Conservation (phyloP, 192 early-diverging fungal species). For the Phycomyces blakesleeanus region DNA sequence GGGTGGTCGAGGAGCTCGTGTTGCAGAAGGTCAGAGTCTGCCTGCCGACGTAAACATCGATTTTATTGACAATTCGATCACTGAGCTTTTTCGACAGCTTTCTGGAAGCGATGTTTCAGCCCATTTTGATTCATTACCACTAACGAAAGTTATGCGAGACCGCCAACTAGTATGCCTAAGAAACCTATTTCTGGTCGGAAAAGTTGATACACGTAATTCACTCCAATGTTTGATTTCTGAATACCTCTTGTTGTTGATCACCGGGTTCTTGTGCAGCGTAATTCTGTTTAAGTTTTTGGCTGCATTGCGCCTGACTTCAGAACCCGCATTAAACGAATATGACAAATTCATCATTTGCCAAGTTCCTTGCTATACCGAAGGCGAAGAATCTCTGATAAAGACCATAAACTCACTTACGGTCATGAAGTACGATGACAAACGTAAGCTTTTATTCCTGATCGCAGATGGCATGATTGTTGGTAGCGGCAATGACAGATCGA, state of each 20-base stretch:
- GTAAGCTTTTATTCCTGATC: slow-evolving; percentile 74
- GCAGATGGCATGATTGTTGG: slow-evolving; percentile 82
- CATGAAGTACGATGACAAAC: slow-evolving; percentile 79
- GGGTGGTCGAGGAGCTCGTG: slow-evolving; percentile 41
- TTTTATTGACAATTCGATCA: slow-evolving; percentile 60
- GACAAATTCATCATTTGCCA: slow-evolving; percentile 78
- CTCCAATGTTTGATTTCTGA: slow-evolving; percentile 76
- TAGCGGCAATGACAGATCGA: slow-evolving; percentile 77
- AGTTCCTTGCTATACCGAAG: slow-evolving; percentile 83
- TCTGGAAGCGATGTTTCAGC: slow-evolving; percentile 63
- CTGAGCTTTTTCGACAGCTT: slow-evolving; percentile 58
- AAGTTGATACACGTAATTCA: slow-evolving; percentile 79
- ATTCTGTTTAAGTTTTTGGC: slow-evolving; percentile 95
- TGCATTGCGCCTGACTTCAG: slow-evolving; percentile 79
- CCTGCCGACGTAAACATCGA: slow-evolving; percentile 41
- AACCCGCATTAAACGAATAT: slow-evolving; percentile 37
- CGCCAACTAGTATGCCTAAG: slow-evolving; percentile 73
- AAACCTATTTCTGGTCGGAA: slow-evolving; percentile 83
- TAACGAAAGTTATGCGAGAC: slow-evolving; percentile 38
- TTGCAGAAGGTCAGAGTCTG: slow-evolving; percentile 36
- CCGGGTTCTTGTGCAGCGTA: slow-evolving; percentile 78
- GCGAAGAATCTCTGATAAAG: slow-evolving; percentile 68
- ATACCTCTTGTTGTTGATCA: slow-evolving; percentile 79
- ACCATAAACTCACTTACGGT: slow-evolving; percentile 71
- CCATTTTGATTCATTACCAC: slow-evolving; percentile 57